Conservation (phyloP, 352 stramenopile species). For the Globisporangium parvum region DNA sequence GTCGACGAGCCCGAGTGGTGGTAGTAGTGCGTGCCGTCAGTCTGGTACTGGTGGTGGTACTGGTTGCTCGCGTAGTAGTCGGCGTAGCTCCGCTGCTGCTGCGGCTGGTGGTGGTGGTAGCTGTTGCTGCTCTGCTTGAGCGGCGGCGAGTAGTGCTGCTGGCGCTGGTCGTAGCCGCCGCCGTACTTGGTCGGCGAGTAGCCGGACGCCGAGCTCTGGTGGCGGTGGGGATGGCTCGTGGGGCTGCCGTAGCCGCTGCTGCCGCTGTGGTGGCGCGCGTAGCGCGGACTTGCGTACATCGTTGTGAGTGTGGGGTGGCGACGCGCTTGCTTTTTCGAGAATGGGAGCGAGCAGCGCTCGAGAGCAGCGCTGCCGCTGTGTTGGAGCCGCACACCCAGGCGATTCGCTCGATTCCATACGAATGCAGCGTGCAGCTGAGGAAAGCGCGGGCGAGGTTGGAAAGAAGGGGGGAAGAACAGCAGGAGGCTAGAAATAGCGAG, state of each 20-base stretch:
- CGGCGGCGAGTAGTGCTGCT: slow-evolving; percentile 13
- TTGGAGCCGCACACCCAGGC: neutral
- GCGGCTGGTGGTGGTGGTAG: neutral
- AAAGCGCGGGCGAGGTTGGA: neutral
- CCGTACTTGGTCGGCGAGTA: slow-evolving; percentile 13
- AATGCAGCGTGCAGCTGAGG: too few relatives aligned
- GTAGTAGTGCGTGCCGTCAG: slow-evolving; percentile 42
- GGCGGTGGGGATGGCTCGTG: slow-evolving; percentile 6
- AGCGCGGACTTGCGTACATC: slow-evolving; percentile 15
- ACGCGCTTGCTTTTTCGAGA: slow-evolving; percentile 14
- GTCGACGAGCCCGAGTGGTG: slow-evolving; percentile 73
- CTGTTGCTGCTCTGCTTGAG: slow-evolving; percentile 5
- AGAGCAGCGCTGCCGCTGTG: neutral
- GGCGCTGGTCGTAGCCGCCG: slow-evolving; percentile 8
- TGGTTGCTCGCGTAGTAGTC: slow-evolving; percentile 35
- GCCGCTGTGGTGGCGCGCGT: slow-evolving; percentile 6
- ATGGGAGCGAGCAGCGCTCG: slow-evolving; percentile 4
- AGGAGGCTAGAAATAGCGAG: neutral
- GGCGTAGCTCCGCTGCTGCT: slow-evolving; percentile 16
- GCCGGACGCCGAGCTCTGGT: slow-evolving; percentile 12
- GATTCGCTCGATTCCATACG: neutral
- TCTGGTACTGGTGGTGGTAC: slow-evolving; percentile 36
- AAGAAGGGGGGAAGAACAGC: neutral
- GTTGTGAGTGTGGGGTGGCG: neutral
- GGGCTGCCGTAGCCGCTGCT: slow-evolving; percentile 9